These are phyloP conservation scores for Cucurbita pepo DNA, from an alignment of 306 rosid genomes.

Conservation along the genomic window DNA sequence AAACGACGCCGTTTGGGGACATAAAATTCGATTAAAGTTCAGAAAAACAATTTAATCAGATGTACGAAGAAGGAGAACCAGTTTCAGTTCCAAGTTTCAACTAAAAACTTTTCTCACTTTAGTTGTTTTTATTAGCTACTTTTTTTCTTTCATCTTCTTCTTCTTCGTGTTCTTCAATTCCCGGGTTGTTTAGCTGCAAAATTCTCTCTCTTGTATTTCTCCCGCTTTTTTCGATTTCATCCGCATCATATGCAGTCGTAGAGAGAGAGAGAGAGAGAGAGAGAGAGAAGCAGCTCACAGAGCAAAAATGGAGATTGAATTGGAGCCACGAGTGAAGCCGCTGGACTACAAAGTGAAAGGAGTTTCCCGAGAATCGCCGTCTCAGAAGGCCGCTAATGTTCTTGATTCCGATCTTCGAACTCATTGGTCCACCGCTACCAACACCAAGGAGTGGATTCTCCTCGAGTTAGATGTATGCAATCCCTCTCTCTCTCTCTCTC, in stretches of 20 bases:
- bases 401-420: constrained; percentile 86
- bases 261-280: background rate
- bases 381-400: constrained; percentile 66
- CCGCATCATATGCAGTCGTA: background rate
- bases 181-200: background rate
- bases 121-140: background rate
- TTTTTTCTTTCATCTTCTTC: background rate
- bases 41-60: background rate
- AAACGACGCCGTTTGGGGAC: background rate
- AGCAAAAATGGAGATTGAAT: constrained; percentile 58
- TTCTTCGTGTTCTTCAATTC: background rate
- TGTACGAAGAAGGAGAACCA: background rate
- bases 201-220: background rate
- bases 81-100: background rate
- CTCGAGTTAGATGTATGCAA: constrained; percentile 55
- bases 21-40: background rate
- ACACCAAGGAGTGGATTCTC: constrained; percentile 90
- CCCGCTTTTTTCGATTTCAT: background rate
- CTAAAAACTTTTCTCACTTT: background rate
- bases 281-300: background rate
- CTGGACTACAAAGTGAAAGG: constrained; percentile 69
- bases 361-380: constrained; percentile 68
- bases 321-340: constrained; percentile 63
- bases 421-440: constrained; percentile 96
- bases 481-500: background rate